A percentile compares a stretch with the other conserved stretches of the same genome.
phyloP scores from a whole-genome alignment of 805 yeast species.

The Candida vartiovaarae region DNA sequence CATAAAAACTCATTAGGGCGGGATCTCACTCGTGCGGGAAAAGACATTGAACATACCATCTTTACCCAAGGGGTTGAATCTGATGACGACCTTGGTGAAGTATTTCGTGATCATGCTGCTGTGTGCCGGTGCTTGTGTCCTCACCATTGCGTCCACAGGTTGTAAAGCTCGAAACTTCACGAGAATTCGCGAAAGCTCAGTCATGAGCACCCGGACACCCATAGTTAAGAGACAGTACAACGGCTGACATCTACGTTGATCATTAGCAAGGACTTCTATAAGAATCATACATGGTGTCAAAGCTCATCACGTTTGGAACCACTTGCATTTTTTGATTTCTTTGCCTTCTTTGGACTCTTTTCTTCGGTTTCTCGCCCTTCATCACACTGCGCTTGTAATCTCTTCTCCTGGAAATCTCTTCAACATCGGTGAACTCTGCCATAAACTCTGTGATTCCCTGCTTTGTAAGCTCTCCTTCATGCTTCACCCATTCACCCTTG shows the following conservation, averaged over 20 bases:
- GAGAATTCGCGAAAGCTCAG: not conserved
- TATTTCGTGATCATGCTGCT: constrained; percentile 78
- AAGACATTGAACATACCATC: constrained; percentile 38
- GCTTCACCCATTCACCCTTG: constrained; percentile 11
- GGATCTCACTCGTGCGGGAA: not conserved
- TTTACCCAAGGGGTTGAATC: constrained; percentile 68
- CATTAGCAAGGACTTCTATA: not conserved
- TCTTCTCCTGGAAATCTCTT: constrained; percentile 5
- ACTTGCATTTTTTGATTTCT: not conserved
- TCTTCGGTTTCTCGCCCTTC: constrained; percentile 19
- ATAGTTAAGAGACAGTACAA: no score
- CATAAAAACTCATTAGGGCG: no score
- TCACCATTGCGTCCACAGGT: not conserved
- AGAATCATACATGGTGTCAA: not conserved
- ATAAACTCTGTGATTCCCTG: constrained; percentile 27
- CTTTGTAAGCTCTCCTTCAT: constrained; percentile 28
- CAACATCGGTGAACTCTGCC: constrained; percentile 22
- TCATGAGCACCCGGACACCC: not conserved
- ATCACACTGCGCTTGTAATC: constrained; percentile 16
- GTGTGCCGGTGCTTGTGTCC: not conserved
- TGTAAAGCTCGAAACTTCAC: not conserved
- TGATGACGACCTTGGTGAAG: constrained; percentile 69
- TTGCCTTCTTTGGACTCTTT: constrained; percentile 4
- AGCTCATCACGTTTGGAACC: constrained; percentile 12
- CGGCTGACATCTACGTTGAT: no score